Evolutionary conservation across 345 rosid species (phyloP).

Genomic region (Gossypium thurberi): DNA sequence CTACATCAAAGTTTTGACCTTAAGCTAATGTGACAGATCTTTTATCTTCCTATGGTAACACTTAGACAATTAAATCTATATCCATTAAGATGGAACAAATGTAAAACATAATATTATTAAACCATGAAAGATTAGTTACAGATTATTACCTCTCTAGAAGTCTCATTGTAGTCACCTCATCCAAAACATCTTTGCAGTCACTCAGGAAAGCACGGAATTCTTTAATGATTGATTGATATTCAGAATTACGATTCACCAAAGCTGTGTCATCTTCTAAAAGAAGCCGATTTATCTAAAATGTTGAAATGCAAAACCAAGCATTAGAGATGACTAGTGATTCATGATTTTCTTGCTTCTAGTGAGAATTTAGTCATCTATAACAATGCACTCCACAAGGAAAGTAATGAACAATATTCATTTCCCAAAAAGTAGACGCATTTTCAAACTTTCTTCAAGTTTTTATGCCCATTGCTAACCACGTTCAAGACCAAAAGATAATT

Average conservation of each 20-base stretch:
- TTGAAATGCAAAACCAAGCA: slow-evolving; percentile 1
- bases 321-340: not conserved
- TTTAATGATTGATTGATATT: slow-evolving; percentile 72
- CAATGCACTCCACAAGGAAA: slow-evolving; percentile 5
- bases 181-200: slow-evolving; percentile 92
- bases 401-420: not conserved
- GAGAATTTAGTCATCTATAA: slow-evolving; percentile 3
- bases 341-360: slow-evolving; percentile 4
- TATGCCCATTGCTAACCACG: not conserved
- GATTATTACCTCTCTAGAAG: slow-evolving; percentile 76
- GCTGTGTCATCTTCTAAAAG: slow-evolving; percentile 95
- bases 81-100: not conserved
- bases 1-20: slow-evolving; percentile 2
- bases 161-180: slow-evolving; percentile 97
- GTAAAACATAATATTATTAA: not conserved
- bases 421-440: not conserved
- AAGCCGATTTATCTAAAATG: slow-evolving; percentile 69
- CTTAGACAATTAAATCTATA: not conserved
- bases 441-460: slow-evolving; percentile 13
- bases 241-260: slow-evolving; percentile 66
- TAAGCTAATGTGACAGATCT: not conserved
- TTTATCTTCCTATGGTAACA: slow-evolving; percentile 3
- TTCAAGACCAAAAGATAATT: not conserved
- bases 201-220: slow-evolving; percentile 94
- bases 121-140: not conserved